Conservation (phyloP, 1,284 basidiomycete species). For the Rhizoctonia solani region DNA sequence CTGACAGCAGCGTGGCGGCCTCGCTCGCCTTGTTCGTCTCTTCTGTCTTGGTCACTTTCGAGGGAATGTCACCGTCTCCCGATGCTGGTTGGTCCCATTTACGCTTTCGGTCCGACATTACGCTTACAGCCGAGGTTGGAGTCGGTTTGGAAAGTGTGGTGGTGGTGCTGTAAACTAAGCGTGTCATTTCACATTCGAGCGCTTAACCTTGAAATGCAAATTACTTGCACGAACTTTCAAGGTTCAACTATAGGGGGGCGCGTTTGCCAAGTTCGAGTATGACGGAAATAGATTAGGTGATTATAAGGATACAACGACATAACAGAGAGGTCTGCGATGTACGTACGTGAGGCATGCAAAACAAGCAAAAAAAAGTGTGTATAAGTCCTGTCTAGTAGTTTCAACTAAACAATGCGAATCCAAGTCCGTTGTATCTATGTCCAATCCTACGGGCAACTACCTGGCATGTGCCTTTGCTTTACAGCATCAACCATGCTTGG, state of each 20-base stretch:
- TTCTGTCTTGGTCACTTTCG: constrained; percentile 58
- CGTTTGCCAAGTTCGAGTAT: neutral
- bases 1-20: constrained; percentile 71
- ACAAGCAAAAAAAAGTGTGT: constrained; percentile 15
- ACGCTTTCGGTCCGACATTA: constrained; percentile 51
- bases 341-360: neutral
- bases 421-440: neutral
- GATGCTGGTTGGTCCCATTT: constrained; percentile 74
- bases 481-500: constrained; percentile 25
- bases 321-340: neutral
- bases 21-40: constrained; percentile 68
- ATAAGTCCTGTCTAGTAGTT: neutral
- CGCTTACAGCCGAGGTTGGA: no score
- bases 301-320: constrained; percentile 7
- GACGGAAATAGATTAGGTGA: neutral
- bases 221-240: no score
- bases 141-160: neutral
- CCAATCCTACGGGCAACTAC: neutral
- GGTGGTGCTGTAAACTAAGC: neutral
- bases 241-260: no score
- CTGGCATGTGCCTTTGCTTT: no score
- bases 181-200: neutral
- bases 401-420: neutral
- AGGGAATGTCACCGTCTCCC: constrained; percentile 49
- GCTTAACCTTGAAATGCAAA: neutral